Base-by-base conservation (phyloP, 2,329 filamentous ascomycete species). In the Colletotrichum tabaci region DNA sequence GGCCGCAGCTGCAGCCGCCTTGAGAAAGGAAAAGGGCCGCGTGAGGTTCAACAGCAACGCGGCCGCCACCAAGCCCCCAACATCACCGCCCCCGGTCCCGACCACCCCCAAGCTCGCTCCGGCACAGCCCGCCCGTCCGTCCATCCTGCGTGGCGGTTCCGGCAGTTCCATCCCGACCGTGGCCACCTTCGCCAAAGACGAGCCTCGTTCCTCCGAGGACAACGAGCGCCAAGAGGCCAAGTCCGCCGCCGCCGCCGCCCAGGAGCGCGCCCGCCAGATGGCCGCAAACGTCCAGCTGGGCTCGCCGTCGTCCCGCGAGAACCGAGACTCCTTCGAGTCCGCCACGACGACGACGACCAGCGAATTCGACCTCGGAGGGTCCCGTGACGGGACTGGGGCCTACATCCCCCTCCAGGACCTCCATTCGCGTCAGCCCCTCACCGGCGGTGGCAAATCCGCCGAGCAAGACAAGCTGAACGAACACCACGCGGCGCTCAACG, bases 21-120 rank as follows among this genome's bases (percentile, higher is more conserved):
- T 75, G 40, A 84, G 80, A 74, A 84, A 81, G 60, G 85, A 87
- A 72, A 87, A 85, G 73, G 84, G 82, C 3, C 82, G 85, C 38
- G 85, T 87, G 38, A 81, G 85, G 8, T 87, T 87, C 74, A 86
- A 86, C 75, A 87, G 84, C 77, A 83, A 80, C 67, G 82, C 84
- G 38, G 82, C 75, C 21, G 77, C 76, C 26, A 79, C 75, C 50
- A 79, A 72, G 70, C 80, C 75, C 58, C 77, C 74, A 13, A 64
- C 58, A 50, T 71, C 30, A 58, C 65, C 55, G 71, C 53, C 63
- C 76, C n/a, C 66, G 73, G 40, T 64, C 63, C 49, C 64, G 67
- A 68, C 46, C 23, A 38, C 56, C 26, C 58, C 65, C 21, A 44
- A 62, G 44, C 58, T 61, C 8, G 50, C 65, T 16, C 65, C 65